Evolutionary conservation across 768 basidiomycete genomes (phyloP), one percentile per base, ranked within the genome.

Genomic region (Boletus rex-veris): DNA sequence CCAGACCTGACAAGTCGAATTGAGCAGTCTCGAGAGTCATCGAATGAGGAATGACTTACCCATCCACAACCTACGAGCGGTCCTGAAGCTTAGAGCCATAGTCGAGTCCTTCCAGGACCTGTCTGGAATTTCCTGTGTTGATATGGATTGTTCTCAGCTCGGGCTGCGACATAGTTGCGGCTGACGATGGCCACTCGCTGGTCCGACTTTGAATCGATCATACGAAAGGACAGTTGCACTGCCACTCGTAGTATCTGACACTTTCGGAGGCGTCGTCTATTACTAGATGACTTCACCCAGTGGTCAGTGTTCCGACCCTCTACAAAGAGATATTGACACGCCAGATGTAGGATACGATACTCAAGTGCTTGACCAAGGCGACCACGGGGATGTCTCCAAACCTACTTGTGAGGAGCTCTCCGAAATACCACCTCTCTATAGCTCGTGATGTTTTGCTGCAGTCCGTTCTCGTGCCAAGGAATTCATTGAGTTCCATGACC

Each of bases 401-500:
- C 47, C 48, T 38, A 53, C 52, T 35, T 35, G 67, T 68, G 53
- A 67, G 65, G 16, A 28, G 14, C 30, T 18, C n/a, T 30, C 4
- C 28, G 16, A 36, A 37, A 47, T 8, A 19, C 30, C 41, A 45
- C 24, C 10, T 40, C 40, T 26, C 24, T 31, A 21, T 11, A 7
- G 19, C 38, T 33, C 45, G 30, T 48, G 39, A 48, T 33, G 15
- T 4, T 36, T 24, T 18, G 2, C 14, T 41, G 51, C 43, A 78
- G 76, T 74, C 52, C 60, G 63, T 40, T 64, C 66, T 50, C 75
- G 71, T 24, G 78, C 81, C 38, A 75, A 74, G 53, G 90, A 94
- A 58, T 94, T 88, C 63, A 77, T 91, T 21, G 89, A 92, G 45
- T 81, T 96, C n/a, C 91, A 94, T 71, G 85, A 91, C 58, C 91